Percentiles rank a stretch among this genome's conserved stretches.
Conservation (phyloP, 805 yeast genomes). For the Ogataea haglerorum region DNA sequence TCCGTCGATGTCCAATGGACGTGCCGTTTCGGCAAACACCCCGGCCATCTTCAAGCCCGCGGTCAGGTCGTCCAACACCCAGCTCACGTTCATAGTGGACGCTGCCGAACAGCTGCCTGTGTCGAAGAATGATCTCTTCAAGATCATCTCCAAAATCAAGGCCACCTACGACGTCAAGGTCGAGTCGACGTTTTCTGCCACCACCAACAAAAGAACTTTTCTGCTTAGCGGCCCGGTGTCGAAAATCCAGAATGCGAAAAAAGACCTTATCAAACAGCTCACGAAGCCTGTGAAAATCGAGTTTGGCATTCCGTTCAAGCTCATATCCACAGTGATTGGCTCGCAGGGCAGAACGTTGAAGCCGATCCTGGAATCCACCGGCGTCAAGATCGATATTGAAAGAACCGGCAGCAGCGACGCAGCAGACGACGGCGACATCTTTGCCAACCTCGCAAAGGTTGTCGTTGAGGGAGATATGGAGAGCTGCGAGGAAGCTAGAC, state of each 20-base stretch:
- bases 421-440: slow-evolving; percentile 49
- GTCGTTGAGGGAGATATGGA: slow-evolving; percentile 79
- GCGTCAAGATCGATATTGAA: slow-evolving; percentile 69
- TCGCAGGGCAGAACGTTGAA: slow-evolving; percentile 78
- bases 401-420: slow-evolving; percentile 20
- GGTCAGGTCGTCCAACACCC: slow-evolving; percentile 57
- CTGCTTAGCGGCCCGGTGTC: slow-evolving; percentile 72
- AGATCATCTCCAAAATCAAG: slow-evolving; percentile 62
- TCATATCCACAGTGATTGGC: slow-evolving; percentile 81
- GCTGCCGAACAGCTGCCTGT: slow-evolving; percentile 64
- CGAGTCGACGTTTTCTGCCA: slow-evolving; percentile 78
- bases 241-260: slow-evolving; percentile 65
- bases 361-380: slow-evolving; percentile 68
- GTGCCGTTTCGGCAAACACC: slow-evolving; percentile 3
- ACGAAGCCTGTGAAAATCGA: slow-evolving; percentile 65
- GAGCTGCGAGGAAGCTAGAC: slow-evolving; percentile 73
- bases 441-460: slow-evolving; percentile 58
- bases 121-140: slow-evolving; percentile 62
- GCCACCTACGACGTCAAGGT: slow-evolving; percentile 59
- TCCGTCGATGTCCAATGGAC: slow-evolving; percentile 29
- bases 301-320: slow-evolving; percentile 69
- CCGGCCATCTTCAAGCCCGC: slow-evolving; percentile 35
- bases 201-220: slow-evolving; percentile 76
- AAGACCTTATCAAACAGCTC: slow-evolving; percentile 70
- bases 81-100: slow-evolving; percentile 76